Conservation (phyloP, 2,329 filamentous ascomycete genomes). For the Ceratocystis harringtonii region DNA sequence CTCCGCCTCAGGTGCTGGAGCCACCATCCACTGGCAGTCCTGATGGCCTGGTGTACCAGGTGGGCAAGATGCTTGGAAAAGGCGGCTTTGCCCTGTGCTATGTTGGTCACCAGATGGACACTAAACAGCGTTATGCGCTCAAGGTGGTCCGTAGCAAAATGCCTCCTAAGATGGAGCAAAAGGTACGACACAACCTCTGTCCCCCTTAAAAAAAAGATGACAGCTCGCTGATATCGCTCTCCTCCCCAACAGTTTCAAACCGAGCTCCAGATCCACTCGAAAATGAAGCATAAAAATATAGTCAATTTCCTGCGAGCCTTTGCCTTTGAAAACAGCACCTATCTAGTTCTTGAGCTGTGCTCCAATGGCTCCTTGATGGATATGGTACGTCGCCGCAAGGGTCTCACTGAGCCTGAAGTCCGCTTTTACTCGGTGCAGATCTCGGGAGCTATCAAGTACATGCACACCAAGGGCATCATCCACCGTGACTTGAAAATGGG, state of each 20-base stretch:
- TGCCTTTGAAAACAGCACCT: slow-evolving; percentile 75
- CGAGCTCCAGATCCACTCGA: slow-evolving; percentile 95
- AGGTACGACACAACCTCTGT: slow-evolving; percentile 37
- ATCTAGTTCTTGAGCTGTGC: slow-evolving; percentile 86
- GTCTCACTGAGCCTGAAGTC: slow-evolving; percentile 83
- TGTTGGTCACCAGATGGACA: slow-evolving; percentile 50
- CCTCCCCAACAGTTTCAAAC: slow-evolving; percentile 44
- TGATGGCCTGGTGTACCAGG: slow-evolving; percentile 57
- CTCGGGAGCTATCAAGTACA: slow-evolving; percentile 92
- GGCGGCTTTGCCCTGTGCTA: slow-evolving; percentile 75
- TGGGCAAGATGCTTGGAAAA: slow-evolving; percentile 61
- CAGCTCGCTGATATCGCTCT: slow-evolving; percentile 13
- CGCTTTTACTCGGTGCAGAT: slow-evolving; percentile 89
- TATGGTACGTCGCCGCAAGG: slow-evolving; percentile 86
- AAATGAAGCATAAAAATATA: slow-evolving; percentile 90
- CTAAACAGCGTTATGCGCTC: slow-evolving; percentile 54
- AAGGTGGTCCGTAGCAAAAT: slow-evolving; percentile 77
- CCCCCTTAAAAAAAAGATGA: neutral
- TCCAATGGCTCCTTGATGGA: slow-evolving; percentile 94
- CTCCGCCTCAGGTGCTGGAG: slow-evolving; percentile 44
- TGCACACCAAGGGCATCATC: slow-evolving; percentile 90
- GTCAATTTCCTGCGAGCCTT: slow-evolving; percentile 93
- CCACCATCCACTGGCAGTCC: slow-evolving; percentile 53
- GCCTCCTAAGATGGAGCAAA: slow-evolving; percentile 71
- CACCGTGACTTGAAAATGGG: slow-evolving; percentile 96